phyloP scores from a whole-genome alignment of 2,329 filamentous ascomycete species.

The Xylariaceae sp. region DNA sequence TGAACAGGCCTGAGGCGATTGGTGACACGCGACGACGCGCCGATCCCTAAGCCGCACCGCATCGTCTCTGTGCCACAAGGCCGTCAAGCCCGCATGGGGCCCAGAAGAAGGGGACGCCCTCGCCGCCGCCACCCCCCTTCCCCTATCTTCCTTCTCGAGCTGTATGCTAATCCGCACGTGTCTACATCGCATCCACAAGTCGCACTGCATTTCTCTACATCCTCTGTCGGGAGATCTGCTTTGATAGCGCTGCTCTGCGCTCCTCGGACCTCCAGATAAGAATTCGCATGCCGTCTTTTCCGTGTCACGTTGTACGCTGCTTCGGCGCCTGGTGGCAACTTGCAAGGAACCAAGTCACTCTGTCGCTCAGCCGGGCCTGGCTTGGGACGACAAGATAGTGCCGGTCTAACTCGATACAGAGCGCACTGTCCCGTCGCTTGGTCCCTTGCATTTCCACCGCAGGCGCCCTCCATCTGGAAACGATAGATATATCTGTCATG shows the following conservation, averaged over 20 bases:
- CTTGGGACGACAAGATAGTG: background rate
- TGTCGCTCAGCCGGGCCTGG: background rate
- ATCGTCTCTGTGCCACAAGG: constrained; percentile 25
- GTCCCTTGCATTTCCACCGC: background rate
- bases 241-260: background rate
- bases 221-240: constrained; percentile 1
- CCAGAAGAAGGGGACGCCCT: background rate
- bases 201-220: background rate
- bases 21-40: constrained; percentile 10
- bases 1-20: background rate
- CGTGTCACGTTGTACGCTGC: constrained; percentile 2
- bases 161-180: background rate
- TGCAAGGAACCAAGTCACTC: background rate
- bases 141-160: background rate
- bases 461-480: background rate
- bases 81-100: constrained; percentile 20
- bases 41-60: constrained; percentile 18
- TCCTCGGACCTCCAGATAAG: background rate
- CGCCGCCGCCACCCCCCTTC: background rate
- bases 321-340: no score
- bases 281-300: background rate
- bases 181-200: background rate
- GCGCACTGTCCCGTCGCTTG: background rate
- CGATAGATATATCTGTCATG: constrained; percentile 3
- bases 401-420: background rate